These are phyloP conservation scores for Metschnikowia noctiluminum DNA, from an alignment of 805 yeast species.

Conservation along the genomic window DNA sequence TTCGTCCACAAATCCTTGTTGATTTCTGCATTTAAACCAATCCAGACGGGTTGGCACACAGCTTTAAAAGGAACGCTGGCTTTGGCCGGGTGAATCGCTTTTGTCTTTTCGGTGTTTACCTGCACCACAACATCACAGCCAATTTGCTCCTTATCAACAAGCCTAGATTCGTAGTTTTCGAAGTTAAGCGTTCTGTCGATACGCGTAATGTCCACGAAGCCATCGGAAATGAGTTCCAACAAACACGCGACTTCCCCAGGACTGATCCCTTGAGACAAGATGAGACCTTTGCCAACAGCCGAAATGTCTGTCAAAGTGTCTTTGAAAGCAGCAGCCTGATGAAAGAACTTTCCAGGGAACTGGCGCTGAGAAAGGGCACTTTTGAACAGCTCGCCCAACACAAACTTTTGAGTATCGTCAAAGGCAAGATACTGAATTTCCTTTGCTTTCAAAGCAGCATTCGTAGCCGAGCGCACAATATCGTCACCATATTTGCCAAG, in stretches of 20 bases:
- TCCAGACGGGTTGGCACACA: constrained; percentile 71
- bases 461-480: constrained; percentile 47
- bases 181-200: constrained; percentile 54
- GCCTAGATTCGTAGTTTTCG: constrained; percentile 71
- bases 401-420: constrained; percentile 45
- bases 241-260: constrained; percentile 64
- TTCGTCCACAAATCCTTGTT: constrained; percentile 59
- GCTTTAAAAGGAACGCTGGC: constrained; percentile 54
- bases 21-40: constrained; percentile 60
- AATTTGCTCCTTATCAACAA: constrained; percentile 62
- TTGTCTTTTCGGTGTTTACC: constrained; percentile 10
- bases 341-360: constrained; percentile 36
- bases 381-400: constrained; percentile 52
- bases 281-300: constrained; percentile 49
- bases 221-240: constrained; percentile 49
- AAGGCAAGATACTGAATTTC: constrained; percentile 51
- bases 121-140: constrained; percentile 60
- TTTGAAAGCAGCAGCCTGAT: constrained; percentile 46
- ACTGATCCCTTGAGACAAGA: constrained; percentile 52
- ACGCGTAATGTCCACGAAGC: constrained; percentile 16
- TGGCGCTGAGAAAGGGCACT: constrained; percentile 37
- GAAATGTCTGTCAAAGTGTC: constrained; percentile 40
- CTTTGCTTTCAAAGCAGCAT: constrained; percentile 50
- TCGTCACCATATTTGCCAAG: constrained; percentile 45
- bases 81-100: constrained; percentile 3